A percentile compares a stretch with the other conserved stretches of the same genome.
phyloP scores from a whole-genome alignment of 106 monocot species.

The Acanthochlamys bracteata region DNA sequence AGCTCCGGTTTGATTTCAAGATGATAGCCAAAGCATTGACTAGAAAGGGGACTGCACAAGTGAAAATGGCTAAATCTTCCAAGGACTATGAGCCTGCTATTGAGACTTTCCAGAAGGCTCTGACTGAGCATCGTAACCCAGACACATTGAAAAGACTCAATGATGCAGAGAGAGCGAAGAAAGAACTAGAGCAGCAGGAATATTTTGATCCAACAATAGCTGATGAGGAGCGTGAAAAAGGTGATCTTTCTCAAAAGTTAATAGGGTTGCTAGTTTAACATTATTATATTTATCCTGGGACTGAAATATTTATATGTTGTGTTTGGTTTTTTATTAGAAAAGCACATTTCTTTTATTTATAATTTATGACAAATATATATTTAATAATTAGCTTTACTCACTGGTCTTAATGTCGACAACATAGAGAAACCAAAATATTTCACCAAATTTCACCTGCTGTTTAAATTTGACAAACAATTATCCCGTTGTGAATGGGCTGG shows the following conservation, averaged over 20 bases:
- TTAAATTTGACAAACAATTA: no score
- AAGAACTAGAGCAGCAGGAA: constrained; percentile 87
- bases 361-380: no score
- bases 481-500: no score
- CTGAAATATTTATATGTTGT: no score
- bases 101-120: constrained; percentile 86
- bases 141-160: constrained; percentile 86
- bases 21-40: constrained; percentile 90
- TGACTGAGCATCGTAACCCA: constrained; percentile 90
- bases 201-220: constrained; percentile 86
- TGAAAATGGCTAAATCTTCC: constrained; percentile 64
- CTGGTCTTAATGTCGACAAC: no score
- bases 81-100: constrained; percentile 84
- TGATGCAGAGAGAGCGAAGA: constrained; percentile 85
- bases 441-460: no score
- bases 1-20: constrained; percentile 85
- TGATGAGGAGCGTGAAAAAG: constrained; percentile 93
- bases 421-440: no score
- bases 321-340: no score
- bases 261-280: not conserved
- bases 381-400: no score
- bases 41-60: constrained; percentile 75
- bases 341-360: no score
- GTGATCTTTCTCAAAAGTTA: constrained; percentile 23
- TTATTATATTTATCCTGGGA: not conserved